These are phyloP conservation scores for Xylaria arbuscula DNA, from an alignment of 2,329 filamentous ascomycete genomes.

Conservation along the genomic window DNA sequence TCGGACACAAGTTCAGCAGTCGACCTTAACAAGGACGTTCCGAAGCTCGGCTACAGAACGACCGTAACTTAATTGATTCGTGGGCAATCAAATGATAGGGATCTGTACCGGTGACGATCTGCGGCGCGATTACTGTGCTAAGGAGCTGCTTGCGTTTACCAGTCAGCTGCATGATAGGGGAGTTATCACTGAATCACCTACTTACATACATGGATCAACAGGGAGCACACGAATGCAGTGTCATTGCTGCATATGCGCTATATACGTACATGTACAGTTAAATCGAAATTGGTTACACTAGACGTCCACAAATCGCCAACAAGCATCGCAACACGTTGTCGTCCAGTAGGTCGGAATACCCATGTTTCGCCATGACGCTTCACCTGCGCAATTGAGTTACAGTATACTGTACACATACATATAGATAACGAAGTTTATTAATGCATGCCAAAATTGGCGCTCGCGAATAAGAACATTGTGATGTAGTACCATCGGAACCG, in stretches of 20 bases:
- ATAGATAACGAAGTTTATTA: constrained; percentile 12
- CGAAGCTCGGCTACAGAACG: not conserved
- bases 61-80: constrained; percentile 8
- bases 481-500: too few relatives aligned
- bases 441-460: constrained; percentile 6
- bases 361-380: not conserved
- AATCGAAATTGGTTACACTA: not conserved
- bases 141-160: not conserved
- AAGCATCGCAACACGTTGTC: not conserved
- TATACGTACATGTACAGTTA: too few relatives aligned
- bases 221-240: not conserved
- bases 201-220: not conserved
- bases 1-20: not conserved
- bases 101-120: constrained; percentile 17
- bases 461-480: constrained; percentile 2
- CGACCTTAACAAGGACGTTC: constrained; percentile 4
- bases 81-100: constrained; percentile 13
- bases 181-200: too few relatives aligned
- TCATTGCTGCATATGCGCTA: constrained; percentile 1
- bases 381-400: not conserved
- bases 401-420: constrained; percentile 1
- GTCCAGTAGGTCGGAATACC: not conserved
- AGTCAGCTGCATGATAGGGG: not conserved
- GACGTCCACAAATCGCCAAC: not conserved
- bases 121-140: constrained; percentile 1